These are phyloP conservation scores for Cucumis hystrix DNA, from an alignment of 306 rosid species.

Conservation along the genomic window DNA sequence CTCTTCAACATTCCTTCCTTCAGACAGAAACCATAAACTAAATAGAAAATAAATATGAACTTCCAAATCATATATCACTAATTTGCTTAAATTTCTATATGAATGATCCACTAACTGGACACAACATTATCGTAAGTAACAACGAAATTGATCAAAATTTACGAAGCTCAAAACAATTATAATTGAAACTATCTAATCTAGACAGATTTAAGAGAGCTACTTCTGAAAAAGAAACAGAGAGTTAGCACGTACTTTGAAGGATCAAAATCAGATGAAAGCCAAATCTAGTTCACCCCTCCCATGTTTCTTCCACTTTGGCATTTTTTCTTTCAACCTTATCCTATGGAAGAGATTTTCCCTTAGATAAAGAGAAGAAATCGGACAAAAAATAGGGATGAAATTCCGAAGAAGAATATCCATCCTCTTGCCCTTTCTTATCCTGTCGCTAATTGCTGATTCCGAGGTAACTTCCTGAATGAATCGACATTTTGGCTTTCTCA, in stretches of 20 bases:
- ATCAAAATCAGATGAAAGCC: background rate
- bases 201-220: background rate
- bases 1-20: background rate
- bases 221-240: background rate
- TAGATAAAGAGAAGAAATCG: background rate
- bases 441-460: background rate
- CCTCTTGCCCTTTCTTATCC: background rate
- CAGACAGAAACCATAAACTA: background rate
- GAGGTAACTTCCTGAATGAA: background rate
- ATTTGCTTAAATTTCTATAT: background rate
- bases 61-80: background rate
- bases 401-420: background rate
- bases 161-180: background rate
- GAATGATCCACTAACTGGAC: background rate
- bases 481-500: background rate
- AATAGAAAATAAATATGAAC: background rate
- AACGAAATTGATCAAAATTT: background rate
- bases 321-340: background rate
- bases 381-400: background rate
- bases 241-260: background rate
- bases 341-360: background rate
- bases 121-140: background rate
- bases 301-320: background rate
- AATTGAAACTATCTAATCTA: background rate
- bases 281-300: background rate